Conservation (phyloP, 306 rosid genomes). For the Potentilla sterilis region DNA sequence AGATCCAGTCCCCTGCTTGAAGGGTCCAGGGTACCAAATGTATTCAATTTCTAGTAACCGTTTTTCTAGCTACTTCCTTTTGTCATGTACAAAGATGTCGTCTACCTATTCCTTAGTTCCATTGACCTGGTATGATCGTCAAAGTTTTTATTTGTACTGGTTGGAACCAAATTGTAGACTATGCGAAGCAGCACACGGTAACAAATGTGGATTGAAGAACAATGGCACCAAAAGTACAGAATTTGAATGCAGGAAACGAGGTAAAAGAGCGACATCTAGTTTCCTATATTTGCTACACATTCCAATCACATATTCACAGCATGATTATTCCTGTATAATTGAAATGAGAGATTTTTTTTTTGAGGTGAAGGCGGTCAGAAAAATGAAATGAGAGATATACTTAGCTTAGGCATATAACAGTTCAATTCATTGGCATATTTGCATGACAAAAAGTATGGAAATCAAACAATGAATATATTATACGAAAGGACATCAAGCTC, state of each 20-base stretch:
- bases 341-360: too few species aligned
- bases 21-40: constrained; percentile 10
- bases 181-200: constrained; percentile 27
- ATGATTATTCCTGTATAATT: too few species aligned
- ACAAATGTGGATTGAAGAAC: constrained; percentile 29
- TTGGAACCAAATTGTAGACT: constrained; percentile 22
- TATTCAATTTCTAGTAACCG: accelerated
- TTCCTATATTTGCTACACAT: neutral
- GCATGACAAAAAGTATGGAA: too few species aligned
- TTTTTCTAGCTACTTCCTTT: accelerated
- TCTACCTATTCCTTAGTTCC: constrained; percentile 5
- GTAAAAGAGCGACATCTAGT: constrained; percentile 7
- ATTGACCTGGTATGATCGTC: accelerated
- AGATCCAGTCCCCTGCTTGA: neutral
- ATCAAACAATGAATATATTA: too few species aligned
- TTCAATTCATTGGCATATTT: too few species aligned
- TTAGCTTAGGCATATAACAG: neutral
- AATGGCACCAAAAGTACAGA: neutral
- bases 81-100: constrained; percentile 28
- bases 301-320: too few species aligned
- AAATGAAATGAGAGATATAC: too few species aligned
- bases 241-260: neutral
- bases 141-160: constrained; percentile 22
- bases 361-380: too few species aligned
- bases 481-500: neutral